phyloP scores from a whole-genome alignment of 495 filamentous ascomycete genomes.

The Pyrenula aspistea region DNA sequence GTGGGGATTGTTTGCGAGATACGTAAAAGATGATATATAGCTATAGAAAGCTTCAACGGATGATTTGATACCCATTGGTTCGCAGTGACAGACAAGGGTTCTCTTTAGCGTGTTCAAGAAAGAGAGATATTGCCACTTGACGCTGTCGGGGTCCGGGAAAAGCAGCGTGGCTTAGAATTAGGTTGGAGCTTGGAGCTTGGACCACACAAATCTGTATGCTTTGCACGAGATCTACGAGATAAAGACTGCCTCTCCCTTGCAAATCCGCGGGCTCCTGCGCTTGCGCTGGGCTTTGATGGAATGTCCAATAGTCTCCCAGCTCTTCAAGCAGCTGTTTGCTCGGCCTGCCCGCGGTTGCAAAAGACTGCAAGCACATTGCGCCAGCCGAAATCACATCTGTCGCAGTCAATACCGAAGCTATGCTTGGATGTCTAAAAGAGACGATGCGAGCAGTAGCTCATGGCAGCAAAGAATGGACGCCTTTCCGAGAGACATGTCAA shows the following conservation, averaged over 20 bases:
- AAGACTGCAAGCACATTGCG: slow-evolving; percentile 35
- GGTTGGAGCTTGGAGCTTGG: slow-evolving; percentile 10
- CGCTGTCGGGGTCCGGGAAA: no score
- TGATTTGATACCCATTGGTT: no score
- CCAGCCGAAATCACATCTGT: slow-evolving; percentile 12
- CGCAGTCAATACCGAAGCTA: slow-evolving; percentile 4
- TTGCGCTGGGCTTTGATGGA: slow-evolving; percentile 47
- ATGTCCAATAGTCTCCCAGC: slow-evolving; percentile 59
- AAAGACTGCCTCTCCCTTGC: no score
- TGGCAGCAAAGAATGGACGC: slow-evolving; percentile 75
- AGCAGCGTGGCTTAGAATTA: no score
- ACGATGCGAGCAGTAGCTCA: slow-evolving; percentile 18
- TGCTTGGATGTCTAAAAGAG: slow-evolving; percentile 28
- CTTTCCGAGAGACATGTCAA: slow-evolving; percentile 59
- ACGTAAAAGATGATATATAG: no score
- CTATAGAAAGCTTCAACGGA: no score
- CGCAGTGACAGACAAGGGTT: no score
- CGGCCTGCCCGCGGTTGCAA: slow-evolving; percentile 53
- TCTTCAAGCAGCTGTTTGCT: slow-evolving; percentile 75
- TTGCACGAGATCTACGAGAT: no score
- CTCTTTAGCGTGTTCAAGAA: no score
- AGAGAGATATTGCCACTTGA: no score
- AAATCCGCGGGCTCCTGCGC: background rate
- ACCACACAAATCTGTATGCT: slow-evolving; percentile 3
- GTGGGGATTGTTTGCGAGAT: no score